Base-by-base conservation (phyloP, 169 alveolate genomes). In the Plasmodium cynomolgi region DNA sequence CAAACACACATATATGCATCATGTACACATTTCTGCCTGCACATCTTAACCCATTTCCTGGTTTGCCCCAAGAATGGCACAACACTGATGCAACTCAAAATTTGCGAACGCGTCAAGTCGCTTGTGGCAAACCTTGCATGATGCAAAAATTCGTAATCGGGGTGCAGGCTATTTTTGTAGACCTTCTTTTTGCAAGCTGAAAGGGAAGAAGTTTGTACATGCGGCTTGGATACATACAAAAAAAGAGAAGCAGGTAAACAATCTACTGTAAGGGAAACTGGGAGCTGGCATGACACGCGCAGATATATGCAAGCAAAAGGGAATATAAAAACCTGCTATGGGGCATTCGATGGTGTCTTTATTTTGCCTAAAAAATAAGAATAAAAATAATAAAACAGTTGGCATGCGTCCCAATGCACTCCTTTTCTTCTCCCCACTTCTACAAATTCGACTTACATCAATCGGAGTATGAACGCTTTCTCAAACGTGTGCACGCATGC, bases 401-500 rank as follows among this genome's bases (percentile, higher is more conserved):
- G 73, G 39, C 33, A 33, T 84, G 75, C 44, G 17, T 68, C 1
- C 50, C 6, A 50, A 71, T 72, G 2, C 20, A 50, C 15, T 3
- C 39, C 58, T 74, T 17, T n/a, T 47, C 29, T 84, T 33, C 54
- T 23, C 2, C n/a, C 26, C 47, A 44, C 50, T 88, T 92, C 37
- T 33, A 29, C 31, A 72, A 56, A 37, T 47, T 74, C 20, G 9
- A 33, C 68, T 95, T 95, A 92, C 97, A 95, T 81, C 83, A 95
- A 73, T 82, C 93, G 85, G 50, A 81, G 83, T 6, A 96, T 95
- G 77, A 93, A 93, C 11, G 94, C 33, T 41, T 92, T 91, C 54
- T 96, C 98, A 92, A 95, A 96, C 4, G 96, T 95, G 91, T 96
- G 98, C 33, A 93, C 96, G 33, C 98, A 96, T 5, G 98, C 91